Conservation (phyloP, 805 yeast genomes). For the Zygosaccharomyces bisporus region DNA sequence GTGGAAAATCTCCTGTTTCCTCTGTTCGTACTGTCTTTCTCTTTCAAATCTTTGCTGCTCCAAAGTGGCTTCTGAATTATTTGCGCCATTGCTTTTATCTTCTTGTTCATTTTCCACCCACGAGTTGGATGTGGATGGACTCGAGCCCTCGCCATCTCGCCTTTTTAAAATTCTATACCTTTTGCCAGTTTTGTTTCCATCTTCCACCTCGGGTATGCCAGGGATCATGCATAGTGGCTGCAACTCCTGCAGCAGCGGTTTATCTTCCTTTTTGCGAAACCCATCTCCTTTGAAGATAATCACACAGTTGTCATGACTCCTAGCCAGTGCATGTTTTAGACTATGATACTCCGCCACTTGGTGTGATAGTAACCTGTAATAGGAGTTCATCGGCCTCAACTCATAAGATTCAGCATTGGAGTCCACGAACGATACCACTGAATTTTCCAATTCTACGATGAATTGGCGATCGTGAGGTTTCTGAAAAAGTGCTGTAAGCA, state of each 20-base stretch:
- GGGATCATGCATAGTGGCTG: constrained; percentile 14
- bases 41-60: constrained; percentile 40
- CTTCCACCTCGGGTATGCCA: not conserved
- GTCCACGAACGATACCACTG: constrained; percentile 44
- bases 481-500: constrained; percentile 40
- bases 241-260: constrained; percentile 22
- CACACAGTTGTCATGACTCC: constrained; percentile 46
- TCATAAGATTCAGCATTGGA: constrained; percentile 40
- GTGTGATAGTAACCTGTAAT: constrained; percentile 62
- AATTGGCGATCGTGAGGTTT: constrained; percentile 47
- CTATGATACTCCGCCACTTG: constrained; percentile 65
- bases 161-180: constrained; percentile 27
- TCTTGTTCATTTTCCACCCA: constrained; percentile 3
- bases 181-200: constrained; percentile 2
- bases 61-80: constrained; percentile 15
- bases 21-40: constrained; percentile 42
- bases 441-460: constrained; percentile 47
- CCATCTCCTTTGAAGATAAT: constrained; percentile 40
- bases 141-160: constrained; percentile 10
- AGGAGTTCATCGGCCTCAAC: constrained; percentile 60
- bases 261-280: constrained; percentile 15
- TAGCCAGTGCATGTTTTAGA: constrained; percentile 53
- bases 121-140: not conserved
- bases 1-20: constrained; percentile 40
- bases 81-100: not conserved